A percentile compares a stretch with the other conserved stretches of the same genome.
Evolutionary conservation across 352 stramenopile genomes (phyloP).

Genomic region (Pythium angustatum): DNA sequence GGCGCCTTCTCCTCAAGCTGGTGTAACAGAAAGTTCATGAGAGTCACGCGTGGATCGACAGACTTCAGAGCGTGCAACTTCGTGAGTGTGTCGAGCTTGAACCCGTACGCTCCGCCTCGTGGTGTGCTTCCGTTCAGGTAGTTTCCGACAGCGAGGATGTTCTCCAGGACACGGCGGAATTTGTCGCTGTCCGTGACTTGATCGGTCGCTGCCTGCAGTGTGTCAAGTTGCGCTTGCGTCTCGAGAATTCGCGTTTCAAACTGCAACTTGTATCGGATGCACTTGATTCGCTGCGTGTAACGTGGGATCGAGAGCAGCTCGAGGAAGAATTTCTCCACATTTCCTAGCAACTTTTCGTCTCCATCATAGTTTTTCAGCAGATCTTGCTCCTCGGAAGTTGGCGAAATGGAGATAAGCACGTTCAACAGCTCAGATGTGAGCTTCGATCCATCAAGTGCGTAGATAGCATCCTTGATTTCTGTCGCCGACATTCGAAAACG

Average conservation of each 20-base stretch:
- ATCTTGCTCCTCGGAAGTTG: conserved; percentile 89
- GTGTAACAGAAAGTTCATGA: conserved; percentile 82
- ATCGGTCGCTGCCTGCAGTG: conserved; percentile 75
- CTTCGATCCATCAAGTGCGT: conserved; percentile 69
- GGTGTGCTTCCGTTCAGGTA: conserved; percentile 91
- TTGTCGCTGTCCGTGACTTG: conserved; percentile 82
- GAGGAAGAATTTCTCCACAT: conserved; percentile 88
- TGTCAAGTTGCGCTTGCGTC: conserved; percentile 82
- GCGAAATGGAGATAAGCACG: conserved; percentile 87
- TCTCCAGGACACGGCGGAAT: conserved; percentile 74
- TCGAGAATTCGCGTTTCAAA: conserved; percentile 86
- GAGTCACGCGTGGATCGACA: conserved; percentile 70
- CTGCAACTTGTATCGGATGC: conserved; percentile 83
- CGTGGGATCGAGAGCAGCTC: conserved; percentile 84
- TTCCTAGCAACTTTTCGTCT: conserved; percentile 80
- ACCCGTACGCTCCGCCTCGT: conserved; percentile 88
- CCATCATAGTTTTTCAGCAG: conserved; percentile 91
- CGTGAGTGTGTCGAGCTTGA: conserved; percentile 89
- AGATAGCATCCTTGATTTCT: conserved; percentile 87
- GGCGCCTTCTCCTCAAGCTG: conserved; percentile 78
- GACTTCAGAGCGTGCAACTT: conserved; percentile 90
- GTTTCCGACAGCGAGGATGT: conserved; percentile 91
- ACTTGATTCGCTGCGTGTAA: conserved; percentile 89
- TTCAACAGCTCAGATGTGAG: conserved; percentile 85
- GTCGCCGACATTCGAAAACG: conserved; percentile 92